Percentiles rank a stretch among this genome's conserved stretches.
phyloP scores from a whole-genome alignment of 495 filamentous ascomycete genomes.

The Haplographium delicatum region DNA sequence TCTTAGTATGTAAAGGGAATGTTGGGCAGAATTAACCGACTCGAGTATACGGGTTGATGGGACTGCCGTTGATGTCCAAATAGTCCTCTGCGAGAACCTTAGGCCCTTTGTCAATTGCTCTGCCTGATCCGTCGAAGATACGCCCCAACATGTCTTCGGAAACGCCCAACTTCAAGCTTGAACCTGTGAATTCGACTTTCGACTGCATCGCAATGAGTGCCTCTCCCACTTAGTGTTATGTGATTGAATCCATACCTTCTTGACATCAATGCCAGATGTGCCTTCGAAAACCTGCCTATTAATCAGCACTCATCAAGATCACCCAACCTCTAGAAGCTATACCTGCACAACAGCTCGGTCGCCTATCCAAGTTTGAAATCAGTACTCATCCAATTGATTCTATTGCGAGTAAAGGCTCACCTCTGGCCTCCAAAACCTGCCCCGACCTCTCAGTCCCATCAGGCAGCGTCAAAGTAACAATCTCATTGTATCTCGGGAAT shows the following conservation, averaged over 20 bases:
- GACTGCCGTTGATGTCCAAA: conserved; percentile 97
- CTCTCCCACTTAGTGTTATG: neutral
- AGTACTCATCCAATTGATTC: conserved; percentile 3
- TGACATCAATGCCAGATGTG: conserved; percentile 94
- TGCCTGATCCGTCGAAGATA: conserved; percentile 96
- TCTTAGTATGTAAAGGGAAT: conserved; percentile 18
- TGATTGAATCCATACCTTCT: conserved; percentile 60
- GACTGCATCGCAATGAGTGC: conserved; percentile 49
- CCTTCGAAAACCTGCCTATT: conserved; percentile 86
- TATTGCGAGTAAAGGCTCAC: conserved; percentile 40
- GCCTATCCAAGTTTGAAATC: conserved; percentile 43
- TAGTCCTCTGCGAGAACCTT: conserved; percentile 98
- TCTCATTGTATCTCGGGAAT: conserved; percentile 96
- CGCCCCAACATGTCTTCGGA: conserved; percentile 99
- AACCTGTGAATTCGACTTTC: conserved; percentile 92
- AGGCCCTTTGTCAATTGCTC: conserved; percentile 96
- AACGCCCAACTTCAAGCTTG: conserved; percentile 96
- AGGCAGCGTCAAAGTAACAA: conserved; percentile 90
- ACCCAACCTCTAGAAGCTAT: conserved; percentile 23
- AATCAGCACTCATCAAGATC: neutral
- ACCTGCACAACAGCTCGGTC: conserved; percentile 90
- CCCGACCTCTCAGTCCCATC: conserved; percentile 92
- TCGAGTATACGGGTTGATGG: conserved; percentile 97
- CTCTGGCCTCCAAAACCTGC: conserved; percentile 95
- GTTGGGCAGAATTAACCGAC: conserved; percentile 43